phyloP scores from a whole-genome alignment of 768 basidiomycete genomes.

The Leccinum boreale region DNA sequence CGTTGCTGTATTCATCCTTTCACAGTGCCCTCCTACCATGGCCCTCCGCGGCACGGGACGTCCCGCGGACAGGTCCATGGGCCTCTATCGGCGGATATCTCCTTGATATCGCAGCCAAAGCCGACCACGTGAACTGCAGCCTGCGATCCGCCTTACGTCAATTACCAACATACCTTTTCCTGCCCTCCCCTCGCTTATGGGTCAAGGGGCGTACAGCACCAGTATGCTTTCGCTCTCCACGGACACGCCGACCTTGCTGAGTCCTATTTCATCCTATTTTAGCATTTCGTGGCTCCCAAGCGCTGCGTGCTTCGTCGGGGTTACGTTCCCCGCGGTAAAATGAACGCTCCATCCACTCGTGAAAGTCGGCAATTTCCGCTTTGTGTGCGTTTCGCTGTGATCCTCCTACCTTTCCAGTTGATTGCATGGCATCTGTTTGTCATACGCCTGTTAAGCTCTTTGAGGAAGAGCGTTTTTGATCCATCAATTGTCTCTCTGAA shows the following conservation, averaged over 20 bases:
- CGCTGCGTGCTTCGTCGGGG: slow-evolving; percentile 8
- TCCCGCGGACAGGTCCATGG: slow-evolving; percentile 14
- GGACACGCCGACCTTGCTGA: slow-evolving; percentile 24
- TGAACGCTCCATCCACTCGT: slow-evolving; percentile 16
- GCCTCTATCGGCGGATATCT: slow-evolving; percentile 29
- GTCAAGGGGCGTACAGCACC: slow-evolving; percentile 21
- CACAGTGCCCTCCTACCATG: background rate
- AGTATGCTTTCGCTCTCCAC: slow-evolving; percentile 24
- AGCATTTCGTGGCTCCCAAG: slow-evolving; percentile 11
- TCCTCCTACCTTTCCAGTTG: slow-evolving; percentile 7
- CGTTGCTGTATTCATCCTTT: background rate
- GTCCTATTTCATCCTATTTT: slow-evolving; percentile 11
- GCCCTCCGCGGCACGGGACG: background rate
- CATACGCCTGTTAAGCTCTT: slow-evolving; percentile 29
- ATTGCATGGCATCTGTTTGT: slow-evolving; percentile 14
- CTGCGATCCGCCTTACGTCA: slow-evolving; percentile 30
- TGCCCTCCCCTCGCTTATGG: slow-evolving; percentile 31
- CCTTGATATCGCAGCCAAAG: slow-evolving; percentile 18
- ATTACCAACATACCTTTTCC: slow-evolving; percentile 25
- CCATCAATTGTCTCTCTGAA: slow-evolving; percentile 23
- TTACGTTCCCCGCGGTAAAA: slow-evolving; percentile 10
- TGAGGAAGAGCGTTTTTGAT: slow-evolving; percentile 30
- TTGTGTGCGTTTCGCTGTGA: background rate
- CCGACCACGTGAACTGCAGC: slow-evolving; percentile 19
- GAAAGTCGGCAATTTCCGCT: slow-evolving; percentile 28